These are phyloP conservation scores for button mushroom (Agaricus bisporus) DNA, from an alignment of 768 basidiomycete species.

Conservation along the genomic window DNA sequence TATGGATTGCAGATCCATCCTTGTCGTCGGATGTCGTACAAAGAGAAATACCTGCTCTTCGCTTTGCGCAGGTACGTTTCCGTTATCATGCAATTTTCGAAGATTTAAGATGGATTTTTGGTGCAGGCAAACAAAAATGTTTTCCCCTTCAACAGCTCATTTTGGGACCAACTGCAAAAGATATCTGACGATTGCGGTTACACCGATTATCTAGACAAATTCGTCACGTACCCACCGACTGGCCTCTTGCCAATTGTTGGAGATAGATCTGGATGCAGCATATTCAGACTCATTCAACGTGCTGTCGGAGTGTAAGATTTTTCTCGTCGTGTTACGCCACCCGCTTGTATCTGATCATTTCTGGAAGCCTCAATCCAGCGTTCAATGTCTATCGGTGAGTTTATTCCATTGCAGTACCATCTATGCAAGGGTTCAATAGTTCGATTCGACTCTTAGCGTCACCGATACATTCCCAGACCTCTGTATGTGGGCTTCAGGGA, in stretches of 20 bases:
- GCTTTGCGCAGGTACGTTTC: slow-evolving; percentile 40
- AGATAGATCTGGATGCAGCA: slow-evolving; percentile 54
- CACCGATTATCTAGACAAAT: slow-evolving; percentile 51
- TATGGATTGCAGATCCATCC: slow-evolving; percentile 65
- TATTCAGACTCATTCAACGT: slow-evolving; percentile 50
- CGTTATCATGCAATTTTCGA: not conserved
- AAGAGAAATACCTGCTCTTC: slow-evolving; percentile 62
- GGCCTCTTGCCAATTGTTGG: slow-evolving; percentile 52
- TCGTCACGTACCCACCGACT: slow-evolving; percentile 62
- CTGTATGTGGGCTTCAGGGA: slow-evolving; percentile 17
- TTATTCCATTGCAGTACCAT: not conserved
- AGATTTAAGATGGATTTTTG: not conserved
- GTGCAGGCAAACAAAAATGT: slow-evolving; percentile 47
- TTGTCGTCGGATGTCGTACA: slow-evolving; percentile 61
- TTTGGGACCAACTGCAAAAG: slow-evolving; percentile 47
- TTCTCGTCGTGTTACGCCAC: not conserved
- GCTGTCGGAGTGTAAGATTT: slow-evolving; percentile 39
- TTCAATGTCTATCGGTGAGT: slow-evolving; percentile 62
- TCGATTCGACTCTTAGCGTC: slow-evolving; percentile 34
- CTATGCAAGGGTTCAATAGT: no score
- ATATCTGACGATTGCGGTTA: slow-evolving; percentile 55
- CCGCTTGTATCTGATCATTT: not conserved
- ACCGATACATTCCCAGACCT: slow-evolving; percentile 70
- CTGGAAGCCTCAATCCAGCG: slow-evolving; percentile 56
- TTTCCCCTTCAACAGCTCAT: slow-evolving; percentile 54